Conservation (phyloP, 495 filamentous ascomycete species). For the Xylaria sp. region DNA sequence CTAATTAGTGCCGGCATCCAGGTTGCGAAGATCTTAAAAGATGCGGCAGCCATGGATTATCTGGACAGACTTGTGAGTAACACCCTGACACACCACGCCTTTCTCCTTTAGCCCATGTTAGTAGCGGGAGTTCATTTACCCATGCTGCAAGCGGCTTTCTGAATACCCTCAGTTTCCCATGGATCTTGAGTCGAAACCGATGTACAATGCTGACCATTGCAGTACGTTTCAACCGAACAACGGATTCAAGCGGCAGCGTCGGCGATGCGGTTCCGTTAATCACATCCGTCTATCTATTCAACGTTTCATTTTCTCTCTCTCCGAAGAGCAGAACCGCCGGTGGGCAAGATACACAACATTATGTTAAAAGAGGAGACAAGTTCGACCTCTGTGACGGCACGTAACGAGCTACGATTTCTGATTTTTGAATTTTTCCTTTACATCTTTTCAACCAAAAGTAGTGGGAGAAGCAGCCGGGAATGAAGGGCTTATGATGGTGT, state of each 20-base stretch:
- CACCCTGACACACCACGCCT: constrained; percentile 51
- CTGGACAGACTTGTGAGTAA: constrained; percentile 65
- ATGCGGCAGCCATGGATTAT: constrained; percentile 80
- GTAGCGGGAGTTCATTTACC: background rate
- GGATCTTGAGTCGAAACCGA: background rate
- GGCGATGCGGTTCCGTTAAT: constrained; percentile 52
- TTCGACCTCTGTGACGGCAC: constrained; percentile 25
- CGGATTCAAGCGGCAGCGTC: constrained; percentile 66
- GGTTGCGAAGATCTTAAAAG: constrained; percentile 84
- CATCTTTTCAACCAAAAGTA: background rate
- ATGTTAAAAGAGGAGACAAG: constrained; percentile 28
- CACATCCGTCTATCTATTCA: background rate
- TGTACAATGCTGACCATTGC: constrained; percentile 15
- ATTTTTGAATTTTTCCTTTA: constrained; percentile 18
- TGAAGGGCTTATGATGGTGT: constrained; percentile 16
- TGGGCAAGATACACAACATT: constrained; percentile 30
- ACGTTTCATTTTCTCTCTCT: constrained; percentile 22
- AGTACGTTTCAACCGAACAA: constrained; percentile 70
- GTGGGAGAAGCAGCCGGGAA: constrained; percentile 15
- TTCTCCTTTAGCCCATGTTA: background rate
- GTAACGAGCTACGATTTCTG: constrained; percentile 38
- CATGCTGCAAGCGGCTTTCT: background rate
- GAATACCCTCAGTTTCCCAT: background rate
- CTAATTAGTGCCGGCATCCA: constrained; percentile 85
- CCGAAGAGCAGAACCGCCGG: constrained; percentile 11